A percentile compares a stretch with the other conserved stretches of the same genome.
Evolutionary conservation across 768 basidiomycete genomes (phyloP).

Genomic region (Leccinum rimulosum): DNA sequence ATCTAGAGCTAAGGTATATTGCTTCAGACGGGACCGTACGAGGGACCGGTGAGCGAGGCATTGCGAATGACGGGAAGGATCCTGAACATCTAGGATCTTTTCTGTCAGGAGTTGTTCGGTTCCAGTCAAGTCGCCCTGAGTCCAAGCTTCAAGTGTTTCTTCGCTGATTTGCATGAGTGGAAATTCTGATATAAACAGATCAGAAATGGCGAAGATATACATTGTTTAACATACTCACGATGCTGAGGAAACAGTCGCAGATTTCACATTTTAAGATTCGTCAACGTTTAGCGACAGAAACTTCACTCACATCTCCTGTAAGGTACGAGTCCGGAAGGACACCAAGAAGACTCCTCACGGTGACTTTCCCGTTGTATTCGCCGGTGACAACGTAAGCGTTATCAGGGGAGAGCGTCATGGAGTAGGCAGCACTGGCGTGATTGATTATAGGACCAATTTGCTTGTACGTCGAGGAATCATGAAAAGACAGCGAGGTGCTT

Average conservation of each 20-base stretch:
- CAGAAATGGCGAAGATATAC: accelerated
- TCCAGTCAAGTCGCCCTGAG: not conserved
- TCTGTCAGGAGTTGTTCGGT: not conserved
- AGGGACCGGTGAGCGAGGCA: too few species aligned
- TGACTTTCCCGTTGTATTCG: not conserved
- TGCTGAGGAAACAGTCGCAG: too few species aligned
- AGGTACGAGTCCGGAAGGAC: not conserved
- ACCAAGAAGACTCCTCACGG: not conserved
- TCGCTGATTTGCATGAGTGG: not conserved
- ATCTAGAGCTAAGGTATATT: too few species aligned
- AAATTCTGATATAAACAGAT: not conserved
- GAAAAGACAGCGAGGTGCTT: not conserved
- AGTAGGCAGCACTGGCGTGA: not conserved
- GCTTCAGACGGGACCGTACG: too few species aligned
- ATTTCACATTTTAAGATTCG: not conserved
- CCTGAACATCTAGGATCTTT: not conserved
- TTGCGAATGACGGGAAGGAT: not conserved
- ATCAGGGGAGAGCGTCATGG: not conserved
- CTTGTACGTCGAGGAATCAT: not conserved
- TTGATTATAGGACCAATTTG: not conserved
- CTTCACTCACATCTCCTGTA: too few species aligned
- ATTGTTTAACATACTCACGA: not conserved
- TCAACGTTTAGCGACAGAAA: too few species aligned
- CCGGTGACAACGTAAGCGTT: not conserved
- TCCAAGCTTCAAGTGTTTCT: not conserved